Base-by-base conservation (phyloP, 306 rosid genomes). In the Glycine tomentella region DNA sequence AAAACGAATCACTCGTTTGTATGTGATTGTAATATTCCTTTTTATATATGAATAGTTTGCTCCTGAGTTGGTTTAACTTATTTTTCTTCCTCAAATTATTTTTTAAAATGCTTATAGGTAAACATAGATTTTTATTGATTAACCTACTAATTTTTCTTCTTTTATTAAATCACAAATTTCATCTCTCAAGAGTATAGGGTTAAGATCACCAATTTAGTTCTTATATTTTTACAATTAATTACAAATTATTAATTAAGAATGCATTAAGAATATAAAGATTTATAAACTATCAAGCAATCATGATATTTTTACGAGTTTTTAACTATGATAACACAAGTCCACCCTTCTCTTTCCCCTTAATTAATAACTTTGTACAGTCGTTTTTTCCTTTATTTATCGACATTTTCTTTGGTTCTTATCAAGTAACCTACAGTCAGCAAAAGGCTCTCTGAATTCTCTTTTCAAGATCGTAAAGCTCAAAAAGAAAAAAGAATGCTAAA, bases 21-120 rank as follows among this genome's bases (percentile, higher is more conserved):
- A 16, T 49, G 36, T 44, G 16, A 67, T n/a, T 17, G 51, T 70
- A 52, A 25, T 69, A 42, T 76, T 76, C 76, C 51, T 42, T 64
- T 8, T n/a, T 66, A 66, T 65, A 9, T 45, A 14, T 64, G 40
- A 17, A 34, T 33, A 9, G 11, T 64, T 36, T 4, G 16, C 42
- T n/a, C 34, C 31, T 6, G 12, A 14, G 3, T 65, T 65, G 7
- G 71, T 38, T 33, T 36, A 6, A 7, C 25, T 38, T 38, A 3
- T 62, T 38, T 64, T 46, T 14, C n/a, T n/a, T n/a, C n/a, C n/a
- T n/a, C n/a, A n/a, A n/a, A n/a, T n/a, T n/a, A n/a, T n/a, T n/a
- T n/a, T n/a, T n/a, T n/a, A n/a, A n/a, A 38, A 38, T 65, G 13
- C 11, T 40, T 34, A 11, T 7, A 5, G 40, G 4, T 61, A 61